Conservation (phyloP, 345 rosid genomes). For the Hibiscus trionum region DNA sequence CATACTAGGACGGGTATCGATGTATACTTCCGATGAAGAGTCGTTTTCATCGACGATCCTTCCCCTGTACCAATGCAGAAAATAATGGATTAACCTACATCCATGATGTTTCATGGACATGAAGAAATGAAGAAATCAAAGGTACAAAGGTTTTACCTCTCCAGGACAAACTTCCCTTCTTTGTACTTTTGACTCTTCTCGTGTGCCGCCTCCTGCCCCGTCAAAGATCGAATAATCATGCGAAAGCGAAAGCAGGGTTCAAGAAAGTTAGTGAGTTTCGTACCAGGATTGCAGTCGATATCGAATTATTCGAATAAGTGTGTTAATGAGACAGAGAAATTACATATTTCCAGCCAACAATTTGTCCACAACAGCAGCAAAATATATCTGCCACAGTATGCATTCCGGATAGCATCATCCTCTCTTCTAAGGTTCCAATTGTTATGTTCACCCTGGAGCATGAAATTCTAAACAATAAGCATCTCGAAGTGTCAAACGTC, state of each 20-base stretch:
- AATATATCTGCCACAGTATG: constrained; percentile 78
- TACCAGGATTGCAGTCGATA: background rate
- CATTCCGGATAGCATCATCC: constrained; percentile 73
- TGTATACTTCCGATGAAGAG: constrained; percentile 49
- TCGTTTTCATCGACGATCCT: constrained; percentile 75
- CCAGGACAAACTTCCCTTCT: constrained; percentile 73
- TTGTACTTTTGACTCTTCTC: constrained; percentile 71
- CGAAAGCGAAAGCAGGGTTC: background rate
- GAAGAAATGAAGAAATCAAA: background rate
- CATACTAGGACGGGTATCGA: constrained; percentile 45
- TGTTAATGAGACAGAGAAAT: constrained; percentile 6
- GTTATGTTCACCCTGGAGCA: constrained; percentile 63
- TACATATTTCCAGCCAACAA: constrained; percentile 96
- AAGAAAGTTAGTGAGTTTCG: background rate
- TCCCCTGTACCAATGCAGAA: constrained; percentile 31
- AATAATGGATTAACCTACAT: background rate
- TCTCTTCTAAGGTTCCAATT: constrained; percentile 60
- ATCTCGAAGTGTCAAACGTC: background rate
- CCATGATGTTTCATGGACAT: background rate
- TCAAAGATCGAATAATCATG: background rate
- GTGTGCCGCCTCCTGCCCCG: constrained; percentile 54
- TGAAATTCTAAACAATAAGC: constrained; percentile 8
- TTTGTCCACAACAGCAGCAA: constrained; percentile 88
- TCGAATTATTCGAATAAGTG: background rate
- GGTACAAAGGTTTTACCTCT: constrained; percentile 43